A percentile compares a stretch with the other conserved stretches of the same genome.
These are phyloP conservation scores for Wallacemonas sp. DNA, from an alignment of 208 protist species.

Conservation along the genomic window DNA sequence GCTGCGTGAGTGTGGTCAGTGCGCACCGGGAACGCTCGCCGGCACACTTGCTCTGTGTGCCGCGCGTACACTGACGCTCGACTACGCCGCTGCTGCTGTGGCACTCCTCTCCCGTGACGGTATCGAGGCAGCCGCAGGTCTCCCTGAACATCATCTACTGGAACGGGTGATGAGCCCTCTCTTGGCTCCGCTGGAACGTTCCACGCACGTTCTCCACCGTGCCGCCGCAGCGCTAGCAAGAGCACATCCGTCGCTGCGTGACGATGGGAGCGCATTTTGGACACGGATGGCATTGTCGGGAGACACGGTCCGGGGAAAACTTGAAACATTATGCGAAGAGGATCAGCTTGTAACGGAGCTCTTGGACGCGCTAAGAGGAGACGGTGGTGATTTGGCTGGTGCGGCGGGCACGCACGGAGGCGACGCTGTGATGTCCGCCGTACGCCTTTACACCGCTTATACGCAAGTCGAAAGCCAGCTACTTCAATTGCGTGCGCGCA, in stretches of 20 bases:
- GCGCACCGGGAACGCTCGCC: background rate
- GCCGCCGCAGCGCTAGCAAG: background rate
- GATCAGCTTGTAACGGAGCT: background rate
- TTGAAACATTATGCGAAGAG: background rate
- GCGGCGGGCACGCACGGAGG: background rate
- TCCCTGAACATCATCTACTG: no score
- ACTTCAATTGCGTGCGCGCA: slow-evolving; percentile 8
- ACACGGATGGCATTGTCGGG: background rate
- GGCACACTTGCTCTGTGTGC: background rate
- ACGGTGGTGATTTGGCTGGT: background rate
- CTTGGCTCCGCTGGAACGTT: background rate
- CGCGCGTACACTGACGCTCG: background rate
- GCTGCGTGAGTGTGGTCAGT: background rate
- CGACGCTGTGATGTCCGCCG: background rate
- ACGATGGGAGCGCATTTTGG: background rate
- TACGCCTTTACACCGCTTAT: background rate
- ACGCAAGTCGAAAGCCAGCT: slow-evolving; percentile 6
- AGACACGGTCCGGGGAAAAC: background rate
- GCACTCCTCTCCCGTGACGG: background rate
- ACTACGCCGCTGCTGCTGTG: background rate
- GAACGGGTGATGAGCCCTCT: background rate
- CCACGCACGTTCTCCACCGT: background rate
- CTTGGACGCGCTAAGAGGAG: background rate
- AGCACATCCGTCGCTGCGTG: background rate
- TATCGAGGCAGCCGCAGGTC: background rate